Evolutionary conservation across 495 filamentous ascomycete genomes (phyloP), one percentile per base, ranked within the genome.

Genomic region (Parachaetomium inaequale): DNA sequence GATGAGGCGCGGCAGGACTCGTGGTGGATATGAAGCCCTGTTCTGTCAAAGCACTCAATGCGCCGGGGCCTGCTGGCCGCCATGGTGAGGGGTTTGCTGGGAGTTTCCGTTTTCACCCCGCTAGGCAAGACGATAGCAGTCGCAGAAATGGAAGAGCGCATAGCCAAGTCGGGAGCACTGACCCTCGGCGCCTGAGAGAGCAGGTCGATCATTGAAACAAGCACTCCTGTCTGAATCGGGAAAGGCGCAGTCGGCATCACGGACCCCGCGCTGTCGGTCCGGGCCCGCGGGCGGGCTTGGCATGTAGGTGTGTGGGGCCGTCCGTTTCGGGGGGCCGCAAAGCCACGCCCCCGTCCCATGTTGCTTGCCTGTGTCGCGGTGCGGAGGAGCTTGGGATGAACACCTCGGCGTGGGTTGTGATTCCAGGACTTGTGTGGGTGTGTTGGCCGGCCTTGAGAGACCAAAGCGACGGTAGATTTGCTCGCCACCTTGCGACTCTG

Each of bases 21-120:
- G 40, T 58, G 42, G 29, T 58, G 40, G 52, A 55, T 42, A 40
- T 12, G 28, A 26, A 46, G 49, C 32, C 47, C 50, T 32, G 46
- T 59, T 42, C 43, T 59, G 67, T 65, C 65, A 70, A 36, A 55
- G 65, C 65, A n/a, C 49, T 68, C 59, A 66, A 70, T 70, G 68
- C 68, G 51, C 51, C 6, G 28, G 19, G 32, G 15, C 36, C 26
- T 42, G 36, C 17, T n/a, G 7, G 36, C 26, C 10, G 49, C 43
- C 31, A 42, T 54, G 40, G 21, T 23, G 32, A 26, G 26, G 49
- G 14, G 34, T 25, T 42, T 11, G 19, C 26, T 26, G 36, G 7
- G 7, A 14, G 8, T 11, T 23, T 50, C 49, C 40, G 38, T 47
- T 34, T 38, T 19, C 10, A 17, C 58, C 38, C 58, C 29, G 50